These are phyloP conservation scores for Fusarium scirpi DNA, from an alignment of 2,329 filamentous ascomycete genomes.

Conservation along the genomic window DNA sequence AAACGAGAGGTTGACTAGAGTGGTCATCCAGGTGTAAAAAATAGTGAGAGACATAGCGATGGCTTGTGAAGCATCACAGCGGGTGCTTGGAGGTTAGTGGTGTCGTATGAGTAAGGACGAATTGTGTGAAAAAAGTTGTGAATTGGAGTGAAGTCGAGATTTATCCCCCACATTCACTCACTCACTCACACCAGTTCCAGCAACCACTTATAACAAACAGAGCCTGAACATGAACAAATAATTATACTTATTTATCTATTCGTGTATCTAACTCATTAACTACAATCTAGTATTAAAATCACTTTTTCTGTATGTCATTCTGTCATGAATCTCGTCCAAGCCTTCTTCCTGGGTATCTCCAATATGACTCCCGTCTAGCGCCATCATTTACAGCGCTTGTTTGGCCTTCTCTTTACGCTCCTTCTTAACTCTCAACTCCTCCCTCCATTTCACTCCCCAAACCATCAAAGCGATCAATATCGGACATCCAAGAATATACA, in stretches of 20 bases:
- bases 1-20: background rate
- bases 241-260: background rate
- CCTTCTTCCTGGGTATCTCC: background rate
- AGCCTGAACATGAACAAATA: background rate
- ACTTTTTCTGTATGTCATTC: background rate
- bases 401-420: constrained; percentile 38
- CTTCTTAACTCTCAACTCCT: constrained; percentile 47
- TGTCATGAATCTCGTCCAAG: background rate
- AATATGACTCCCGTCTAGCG: background rate
- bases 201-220: background rate
- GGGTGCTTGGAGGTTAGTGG: background rate
- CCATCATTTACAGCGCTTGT: background rate
- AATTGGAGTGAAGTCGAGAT: background rate
- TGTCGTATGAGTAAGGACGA: background rate
- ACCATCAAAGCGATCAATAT: constrained; percentile 57
- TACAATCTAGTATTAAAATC: background rate
- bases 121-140: constrained; percentile 18
- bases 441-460: constrained; percentile 59
- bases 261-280: background rate
- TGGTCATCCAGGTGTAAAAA: constrained; percentile 11
- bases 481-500: constrained; percentile 57
- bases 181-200: background rate
- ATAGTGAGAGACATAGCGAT: constrained; percentile 19
- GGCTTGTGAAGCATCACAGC: constrained; percentile 26
- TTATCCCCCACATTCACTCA: constrained; percentile 16